Conservation (phyloP, 2,329 filamentous ascomycete species). For the Trichophyton schoenleinii region DNA sequence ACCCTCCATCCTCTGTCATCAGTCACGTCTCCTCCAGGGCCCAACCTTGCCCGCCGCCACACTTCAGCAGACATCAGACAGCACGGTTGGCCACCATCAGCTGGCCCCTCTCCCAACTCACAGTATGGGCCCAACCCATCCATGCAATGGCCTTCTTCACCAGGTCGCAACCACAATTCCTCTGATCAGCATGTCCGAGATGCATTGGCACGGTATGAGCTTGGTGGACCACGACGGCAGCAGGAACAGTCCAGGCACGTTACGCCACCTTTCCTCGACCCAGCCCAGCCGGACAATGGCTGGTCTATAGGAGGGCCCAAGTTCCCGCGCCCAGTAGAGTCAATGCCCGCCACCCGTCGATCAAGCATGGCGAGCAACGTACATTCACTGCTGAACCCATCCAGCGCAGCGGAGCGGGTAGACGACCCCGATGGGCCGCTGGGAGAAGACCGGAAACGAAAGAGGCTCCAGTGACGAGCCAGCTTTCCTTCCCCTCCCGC, state of each 20-base stretch:
- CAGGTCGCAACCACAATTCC: conserved; percentile 38
- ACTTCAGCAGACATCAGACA: conserved; percentile 92
- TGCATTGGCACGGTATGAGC: conserved; percentile 53
- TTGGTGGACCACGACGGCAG: conserved; percentile 42
- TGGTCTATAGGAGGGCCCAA: conserved; percentile 42
- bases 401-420: conserved; percentile 53
- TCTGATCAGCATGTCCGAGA: conserved; percentile 53
- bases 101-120: conserved; percentile 38
- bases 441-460: conserved; percentile 50
- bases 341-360: conserved; percentile 49
- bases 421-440: conserved; percentile 48
- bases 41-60: conserved; percentile 68
- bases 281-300: conserved; percentile 37
- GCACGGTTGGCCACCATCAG: conserved; percentile 54
- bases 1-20: conserved; percentile 42
- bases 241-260: conserved; percentile 38
- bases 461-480: conserved; percentile 37
- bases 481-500: not conserved
- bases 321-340: conserved; percentile 27
- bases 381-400: conserved; percentile 54
- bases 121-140: conserved; percentile 53
- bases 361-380: conserved; percentile 62
- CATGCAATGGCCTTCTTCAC: conserved; percentile 55
- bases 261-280: conserved; percentile 41
- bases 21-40: conserved; percentile 44